Evolutionary conservation across 2,329 filamentous ascomycete genomes (phyloP).

Genomic region (Cryphonectria naterciae): DNA sequence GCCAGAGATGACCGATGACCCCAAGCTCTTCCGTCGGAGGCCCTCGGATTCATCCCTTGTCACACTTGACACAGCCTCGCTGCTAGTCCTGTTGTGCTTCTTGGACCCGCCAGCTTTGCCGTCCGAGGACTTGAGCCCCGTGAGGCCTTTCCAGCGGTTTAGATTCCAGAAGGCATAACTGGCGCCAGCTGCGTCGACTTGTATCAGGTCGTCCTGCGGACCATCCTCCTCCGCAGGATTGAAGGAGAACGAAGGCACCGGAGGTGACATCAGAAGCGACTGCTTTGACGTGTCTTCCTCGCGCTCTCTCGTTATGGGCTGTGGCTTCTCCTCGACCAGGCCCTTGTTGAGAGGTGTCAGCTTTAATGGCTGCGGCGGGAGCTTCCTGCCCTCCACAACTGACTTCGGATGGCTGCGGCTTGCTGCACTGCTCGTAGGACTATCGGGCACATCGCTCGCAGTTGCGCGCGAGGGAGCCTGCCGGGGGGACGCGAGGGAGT

Average conservation of each 20-base stretch:
- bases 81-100: conserved; percentile 24
- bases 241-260: conserved; percentile 61
- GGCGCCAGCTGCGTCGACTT: conserved; percentile 44
- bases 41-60: conserved; percentile 5
- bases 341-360: conserved; percentile 16
- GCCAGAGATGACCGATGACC: conserved; percentile 19
- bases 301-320: conserved; percentile 11
- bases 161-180: conserved; percentile 62
- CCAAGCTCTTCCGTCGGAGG: conserved; percentile 20
- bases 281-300: conserved; percentile 30
- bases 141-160: conserved; percentile 54
- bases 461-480: background rate
- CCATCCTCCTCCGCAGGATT: conserved; percentile 43
- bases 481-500: conserved; percentile 38
- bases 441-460: conserved; percentile 22
- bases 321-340: conserved; percentile 32
- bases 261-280: conserved; percentile 44
- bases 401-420: conserved; percentile 22
- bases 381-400: background rate
- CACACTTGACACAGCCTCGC: conserved; percentile 16
- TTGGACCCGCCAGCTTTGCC: conserved; percentile 14
- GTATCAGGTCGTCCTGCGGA: conserved; percentile 43
- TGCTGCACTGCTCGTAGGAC: conserved; percentile 30
- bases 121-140: conserved; percentile 40
- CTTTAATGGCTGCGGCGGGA: conserved; percentile 16